Base-by-base conservation (phyloP, 345 rosid genomes). In the Boechera stricta region DNA sequence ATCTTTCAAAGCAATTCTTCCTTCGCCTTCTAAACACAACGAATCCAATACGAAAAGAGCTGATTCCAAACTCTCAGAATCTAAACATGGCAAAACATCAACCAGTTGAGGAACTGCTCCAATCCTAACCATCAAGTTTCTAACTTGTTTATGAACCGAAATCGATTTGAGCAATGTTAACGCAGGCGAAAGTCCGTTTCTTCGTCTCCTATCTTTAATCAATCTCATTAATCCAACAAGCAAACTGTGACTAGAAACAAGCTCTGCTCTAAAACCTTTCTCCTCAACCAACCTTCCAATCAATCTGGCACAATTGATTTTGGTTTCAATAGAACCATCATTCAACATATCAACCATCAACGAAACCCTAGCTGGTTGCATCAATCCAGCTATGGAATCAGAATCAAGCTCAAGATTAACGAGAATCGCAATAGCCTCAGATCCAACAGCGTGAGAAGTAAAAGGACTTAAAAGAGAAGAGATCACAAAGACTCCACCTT, bases 391-490 rank as follows among this genome's bases (percentile, higher is more conserved):
- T 60, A 75, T 85, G 18, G 89, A 77, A 24, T 83, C 82, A 6
- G 82, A 83, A 85, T 86, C 89, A 71, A 90, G 89, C 8, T 81
- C 79, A 78, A 88, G 85, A 83, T 80, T 85, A 39, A 90, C 90
- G 12, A 90, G 92, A 82, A 90, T 85, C 18, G 80, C 92, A 64
- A 90, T 75, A 21, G 78, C 91, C 70, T 90, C 92, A 0, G 88
- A 90, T 32, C 95, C 95, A 44, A 88, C 91, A 3, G 88, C 95
- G 51, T 90, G 89, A 5, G 89, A 81, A 0, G 95, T 90, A 60
- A 90, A 90, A 9, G 92, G 95, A 33, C 88, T 91, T 44, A 90
- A 51, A 29, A 90, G 76, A 5, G 87, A 82, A 10, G 85, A 82
- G 45, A 88, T 64, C n/a, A 82, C 47, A 15, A 83, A 78, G 74